Base-by-base conservation (phyloP, 176 grass and related monocot genomes). In the Alopecurus myosuroides region DNA sequence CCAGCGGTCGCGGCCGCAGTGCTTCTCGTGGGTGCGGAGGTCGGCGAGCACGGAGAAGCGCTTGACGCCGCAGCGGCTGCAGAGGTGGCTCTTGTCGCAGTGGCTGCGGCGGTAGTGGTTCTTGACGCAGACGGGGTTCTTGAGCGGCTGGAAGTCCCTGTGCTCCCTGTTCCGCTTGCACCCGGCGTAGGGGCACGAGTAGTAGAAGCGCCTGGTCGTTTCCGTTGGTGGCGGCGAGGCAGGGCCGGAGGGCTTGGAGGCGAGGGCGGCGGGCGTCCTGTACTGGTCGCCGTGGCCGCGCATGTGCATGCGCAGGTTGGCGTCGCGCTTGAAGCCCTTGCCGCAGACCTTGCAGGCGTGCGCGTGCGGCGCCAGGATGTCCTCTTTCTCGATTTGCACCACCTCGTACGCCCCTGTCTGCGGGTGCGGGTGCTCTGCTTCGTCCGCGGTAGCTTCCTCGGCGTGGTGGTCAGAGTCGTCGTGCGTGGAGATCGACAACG, bases 241-340 rank as follows among this genome's bases (percentile, higher is more conserved):
- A 2, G 37, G 29, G 14, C 50, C 45, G 1, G 46, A 17, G 14
- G 89, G 91, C 72, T 84, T 89, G 77, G n/a, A n/a, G n/a, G 91
- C 92, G 46, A 98, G 91, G 34, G 91, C 84, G 3, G 91, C 89
- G 23, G 92, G 77, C 10, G 86, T 87, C 83, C 91, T 96, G 93
- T 94, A 96, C 83, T 87, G 85, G 25, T 96, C 88, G 35, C 93
- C 97, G 64, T 99, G 97, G 56, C 91, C 97, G 42, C 97, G 88
- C 97, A 99, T 99, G 93, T 99, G 97, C 97, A 99, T 99, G 14
- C 91, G 87, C 84, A 99, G 89, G 89, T 99, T 99, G 62, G 97
- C 97, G 63, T 99, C 97, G 63, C 97, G 97, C 93, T 99, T 99
- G 91, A 99, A 99, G 4, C 93, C 94, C 78, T 98, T 98, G 70